Conservation (phyloP, 192 early-diverging fungal genomes). For the Linnemannia zychae region DNA sequence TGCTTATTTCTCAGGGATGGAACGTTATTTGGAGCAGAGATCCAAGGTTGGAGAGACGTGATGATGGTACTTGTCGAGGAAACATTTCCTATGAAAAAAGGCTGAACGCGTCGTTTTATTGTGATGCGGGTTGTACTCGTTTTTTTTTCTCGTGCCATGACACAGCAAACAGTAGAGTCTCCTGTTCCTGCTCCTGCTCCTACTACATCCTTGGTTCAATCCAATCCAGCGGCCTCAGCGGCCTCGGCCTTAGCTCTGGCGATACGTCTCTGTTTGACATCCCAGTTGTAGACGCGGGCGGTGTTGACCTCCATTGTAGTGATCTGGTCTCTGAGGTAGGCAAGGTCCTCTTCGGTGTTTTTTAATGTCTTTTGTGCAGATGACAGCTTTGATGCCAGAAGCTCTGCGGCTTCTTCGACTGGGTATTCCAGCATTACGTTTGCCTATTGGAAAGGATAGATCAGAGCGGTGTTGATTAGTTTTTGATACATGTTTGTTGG, state of each 20-base stretch:
- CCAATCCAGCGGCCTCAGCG: constrained; percentile 31
- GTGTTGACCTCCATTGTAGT: constrained; percentile 99
- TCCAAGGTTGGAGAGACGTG: too few species aligned
- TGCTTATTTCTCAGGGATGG: too few species aligned
- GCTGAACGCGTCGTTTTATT: too few species aligned
- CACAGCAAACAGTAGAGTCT: too few species aligned
- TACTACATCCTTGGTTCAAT: constrained; percentile 18
- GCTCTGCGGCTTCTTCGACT: constrained; percentile 85
- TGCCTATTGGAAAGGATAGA: constrained; percentile 64
- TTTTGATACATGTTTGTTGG: not conserved
- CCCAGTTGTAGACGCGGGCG: constrained; percentile 98
- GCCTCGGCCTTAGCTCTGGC: constrained; percentile 59
- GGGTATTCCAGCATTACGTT: constrained; percentile 99
- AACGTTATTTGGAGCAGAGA: too few species aligned
- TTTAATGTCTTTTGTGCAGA: constrained; percentile 80
- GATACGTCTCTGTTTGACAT: constrained; percentile 86
- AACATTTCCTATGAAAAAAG: too few species aligned
- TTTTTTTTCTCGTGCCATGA: not conserved
- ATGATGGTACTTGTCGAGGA: too few species aligned
- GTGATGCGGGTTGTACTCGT: too few species aligned
- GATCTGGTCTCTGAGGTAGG: constrained; percentile 95
- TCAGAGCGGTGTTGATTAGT: not conserved
- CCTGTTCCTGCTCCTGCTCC: not conserved
- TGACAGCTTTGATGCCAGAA: constrained; percentile 81
- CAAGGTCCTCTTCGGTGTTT: constrained; percentile 90